phyloP scores from a whole-genome alignment of 768 basidiomycete species.

The Amanita phalloides region DNA sequence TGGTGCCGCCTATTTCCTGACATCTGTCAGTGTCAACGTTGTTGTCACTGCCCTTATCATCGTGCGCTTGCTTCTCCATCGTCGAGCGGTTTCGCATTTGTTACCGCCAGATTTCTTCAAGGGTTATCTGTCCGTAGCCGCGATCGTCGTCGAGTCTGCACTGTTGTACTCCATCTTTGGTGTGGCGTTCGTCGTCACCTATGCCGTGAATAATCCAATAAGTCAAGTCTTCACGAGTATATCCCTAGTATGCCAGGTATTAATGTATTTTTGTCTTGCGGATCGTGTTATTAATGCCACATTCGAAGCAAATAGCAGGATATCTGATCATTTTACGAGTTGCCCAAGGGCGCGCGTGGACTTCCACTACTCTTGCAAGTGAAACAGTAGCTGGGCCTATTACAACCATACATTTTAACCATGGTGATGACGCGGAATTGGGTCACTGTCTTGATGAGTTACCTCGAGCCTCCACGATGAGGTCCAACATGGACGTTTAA shows the following conservation, averaged over 20 bases:
- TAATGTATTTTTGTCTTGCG: neutral
- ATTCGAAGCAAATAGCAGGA: slow-evolving; percentile 20
- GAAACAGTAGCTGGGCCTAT: neutral
- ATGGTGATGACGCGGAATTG: too few relatives aligned
- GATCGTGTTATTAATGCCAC: neutral
- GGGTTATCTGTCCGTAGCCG: slow-evolving; percentile 19
- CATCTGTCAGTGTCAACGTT: slow-evolving; percentile 21
- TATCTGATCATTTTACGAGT: slow-evolving; percentile 38
- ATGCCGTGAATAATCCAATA: slow-evolving; percentile 19
- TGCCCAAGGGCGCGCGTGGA: slow-evolving; percentile 35
- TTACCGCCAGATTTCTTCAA: slow-evolving; percentile 15
- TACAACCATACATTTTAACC: too few relatives aligned
- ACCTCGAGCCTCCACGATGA: too few relatives aligned
- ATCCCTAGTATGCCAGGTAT: neutral
- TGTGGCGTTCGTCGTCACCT: slow-evolving; percentile 21
- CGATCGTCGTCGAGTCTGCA: slow-evolving; percentile 26
- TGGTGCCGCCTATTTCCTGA: slow-evolving; percentile 19
- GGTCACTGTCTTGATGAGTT: too few relatives aligned
- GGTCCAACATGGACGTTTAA: too few relatives aligned
- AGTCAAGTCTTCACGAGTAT: slow-evolving; percentile 19
- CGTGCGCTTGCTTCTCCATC: slow-evolving; percentile 16
- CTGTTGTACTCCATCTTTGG: slow-evolving; percentile 22
- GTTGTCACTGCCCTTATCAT: slow-evolving; percentile 21
- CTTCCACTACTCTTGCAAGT: slow-evolving; percentile 13
- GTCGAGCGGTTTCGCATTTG: slow-evolving; percentile 13